phyloP scores from a whole-genome alignment of 2,329 filamentous ascomycete genomes.

The Amauroascus verrucosus region DNA sequence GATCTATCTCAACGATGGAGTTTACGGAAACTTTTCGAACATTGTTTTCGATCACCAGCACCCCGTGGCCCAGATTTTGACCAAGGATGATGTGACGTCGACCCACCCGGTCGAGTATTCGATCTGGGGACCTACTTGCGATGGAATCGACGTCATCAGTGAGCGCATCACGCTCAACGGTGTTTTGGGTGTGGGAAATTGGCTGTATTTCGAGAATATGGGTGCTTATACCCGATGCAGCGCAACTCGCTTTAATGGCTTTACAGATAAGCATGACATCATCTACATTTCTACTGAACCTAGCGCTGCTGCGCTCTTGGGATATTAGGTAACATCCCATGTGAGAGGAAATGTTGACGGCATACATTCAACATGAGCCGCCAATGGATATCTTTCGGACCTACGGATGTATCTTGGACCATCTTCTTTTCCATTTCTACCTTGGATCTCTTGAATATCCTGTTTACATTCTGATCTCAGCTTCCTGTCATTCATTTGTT shows the following conservation, averaged over 20 bases:
- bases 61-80: conserved; percentile 72
- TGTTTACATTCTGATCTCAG: not conserved
- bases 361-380: conserved; percentile 11
- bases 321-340: conserved; percentile 26
- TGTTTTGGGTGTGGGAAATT: conserved; percentile 82
- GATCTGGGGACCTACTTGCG: conserved; percentile 95
- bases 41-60: conserved; percentile 99
- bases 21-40: conserved; percentile 97
- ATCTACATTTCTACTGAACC: conserved; percentile 93
- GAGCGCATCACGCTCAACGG: conserved; percentile 67
- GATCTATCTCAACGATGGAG: conserved; percentile 94
- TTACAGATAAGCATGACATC: conserved; percentile 81
- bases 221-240: conserved; percentile 98
- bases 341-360: not conserved
- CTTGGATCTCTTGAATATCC: too few relatives aligned
- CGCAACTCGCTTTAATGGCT: conserved; percentile 95
- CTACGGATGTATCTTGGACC: not conserved
- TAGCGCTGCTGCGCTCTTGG: conserved; percentile 65
- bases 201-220: conserved; percentile 99
- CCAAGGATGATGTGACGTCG: conserved; percentile 49
- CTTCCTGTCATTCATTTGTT: not conserved
- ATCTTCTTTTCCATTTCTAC: too few relatives aligned
- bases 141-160: conserved; percentile 91
- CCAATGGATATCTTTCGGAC: not conserved
- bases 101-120: conserved; percentile 65